These are phyloP conservation scores for Boletellus ananas DNA, from an alignment of 768 basidiomycete species.

Conservation along the genomic window DNA sequence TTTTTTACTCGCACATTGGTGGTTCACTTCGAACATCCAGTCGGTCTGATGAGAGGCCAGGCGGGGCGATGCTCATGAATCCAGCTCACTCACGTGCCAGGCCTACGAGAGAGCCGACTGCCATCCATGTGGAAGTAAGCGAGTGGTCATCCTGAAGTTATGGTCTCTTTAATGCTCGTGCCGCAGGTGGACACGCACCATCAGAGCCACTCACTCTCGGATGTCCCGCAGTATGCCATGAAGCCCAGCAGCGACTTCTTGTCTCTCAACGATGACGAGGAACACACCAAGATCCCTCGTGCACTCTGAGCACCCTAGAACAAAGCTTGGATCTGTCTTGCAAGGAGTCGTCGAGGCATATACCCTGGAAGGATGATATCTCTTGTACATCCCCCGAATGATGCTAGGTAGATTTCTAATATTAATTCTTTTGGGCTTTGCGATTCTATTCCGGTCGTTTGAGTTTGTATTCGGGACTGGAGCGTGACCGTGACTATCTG, in stretches of 20 bases:
- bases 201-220: constrained; percentile 23
- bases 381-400: not conserved
- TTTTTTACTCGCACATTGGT: not conserved
- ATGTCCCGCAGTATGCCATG: constrained; percentile 19
- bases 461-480: no score
- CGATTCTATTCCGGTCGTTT: not conserved
- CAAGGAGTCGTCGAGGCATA: not conserved
- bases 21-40: constrained; percentile 9
- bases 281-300: constrained; percentile 10
- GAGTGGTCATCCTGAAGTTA: not conserved
- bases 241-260: constrained; percentile 23
- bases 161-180: constrained; percentile 1
- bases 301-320: constrained; percentile 8
- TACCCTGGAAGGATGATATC: not conserved
- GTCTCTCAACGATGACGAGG: constrained; percentile 21
- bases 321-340: not conserved
- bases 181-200: constrained; percentile 29
- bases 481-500: constrained; percentile 21
- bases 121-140: constrained; percentile 35
- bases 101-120: constrained; percentile 13
- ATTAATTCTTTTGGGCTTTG: constrained; percentile 7
- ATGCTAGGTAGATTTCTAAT: constrained; percentile 5
- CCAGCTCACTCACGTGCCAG: constrained; percentile 15
- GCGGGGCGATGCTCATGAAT: constrained; percentile 15
- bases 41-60: constrained; percentile 19